Conservation (phyloP, 495 filamentous ascomycete species). For the Xylaria longipes region DNA sequence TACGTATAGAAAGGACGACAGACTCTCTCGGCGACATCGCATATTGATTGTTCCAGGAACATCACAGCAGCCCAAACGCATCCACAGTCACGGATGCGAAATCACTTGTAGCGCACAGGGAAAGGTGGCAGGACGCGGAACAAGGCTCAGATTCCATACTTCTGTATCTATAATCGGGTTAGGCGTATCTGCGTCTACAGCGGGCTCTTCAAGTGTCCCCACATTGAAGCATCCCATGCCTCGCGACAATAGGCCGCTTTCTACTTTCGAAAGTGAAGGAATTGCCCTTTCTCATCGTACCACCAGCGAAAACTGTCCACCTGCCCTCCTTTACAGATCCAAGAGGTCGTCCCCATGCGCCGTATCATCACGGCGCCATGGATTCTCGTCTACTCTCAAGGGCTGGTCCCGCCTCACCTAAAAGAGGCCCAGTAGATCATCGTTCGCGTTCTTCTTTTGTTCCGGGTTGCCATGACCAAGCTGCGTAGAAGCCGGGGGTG, state of each 20-base stretch:
- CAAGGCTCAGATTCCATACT: conserved; percentile 11
- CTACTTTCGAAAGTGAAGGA: neutral
- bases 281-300: neutral
- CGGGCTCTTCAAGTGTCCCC: neutral
- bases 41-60: neutral
- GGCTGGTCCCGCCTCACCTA: conserved; percentile 45
- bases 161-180: conserved; percentile 21
- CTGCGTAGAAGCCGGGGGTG: conserved; percentile 60
- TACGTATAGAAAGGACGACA: neutral
- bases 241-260: neutral
- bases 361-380: neutral
- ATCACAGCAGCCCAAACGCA: neutral
- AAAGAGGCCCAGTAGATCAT: conserved; percentile 91
- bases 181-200: conserved; percentile 3
- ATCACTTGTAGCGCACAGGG: neutral
- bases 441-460: conserved; percentile 66
- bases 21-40: neutral
- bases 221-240: conserved; percentile 4
- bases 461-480: conserved; percentile 46
- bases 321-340: conserved; percentile 24
- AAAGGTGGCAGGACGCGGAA: conserved; percentile 9
- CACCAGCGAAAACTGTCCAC: neutral
- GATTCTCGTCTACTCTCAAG: neutral
- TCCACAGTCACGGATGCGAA: neutral
- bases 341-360: conserved; percentile 20